Evolutionary conservation across 441 rosid genomes (phyloP).

Genomic region (Eutrema salsugineum): DNA sequence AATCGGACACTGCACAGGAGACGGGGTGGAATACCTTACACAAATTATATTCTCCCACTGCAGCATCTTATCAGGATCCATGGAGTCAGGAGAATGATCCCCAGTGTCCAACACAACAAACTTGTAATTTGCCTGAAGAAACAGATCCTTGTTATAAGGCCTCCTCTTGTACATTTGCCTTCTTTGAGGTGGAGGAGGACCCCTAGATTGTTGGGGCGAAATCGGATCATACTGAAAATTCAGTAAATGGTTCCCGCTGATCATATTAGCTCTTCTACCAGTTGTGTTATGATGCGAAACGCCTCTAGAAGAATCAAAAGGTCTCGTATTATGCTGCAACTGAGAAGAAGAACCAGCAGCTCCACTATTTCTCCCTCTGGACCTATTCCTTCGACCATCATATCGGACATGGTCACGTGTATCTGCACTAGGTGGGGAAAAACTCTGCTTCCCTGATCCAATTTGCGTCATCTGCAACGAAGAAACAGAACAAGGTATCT

Average conservation of each 20-base stretch:
- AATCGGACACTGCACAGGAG: slow-evolving; percentile 88
- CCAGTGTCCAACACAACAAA: slow-evolving; percentile 88
- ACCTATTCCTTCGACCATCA: slow-evolving; percentile 37
- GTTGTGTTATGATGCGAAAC: slow-evolving; percentile 40
- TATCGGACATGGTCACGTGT: slow-evolving; percentile 27
- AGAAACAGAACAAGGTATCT: neutral
- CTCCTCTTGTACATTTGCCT: slow-evolving; percentile 64
- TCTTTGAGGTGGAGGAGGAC: slow-evolving; percentile 74
- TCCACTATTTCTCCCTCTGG: slow-evolving; percentile 50
- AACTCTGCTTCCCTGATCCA: slow-evolving; percentile 37
- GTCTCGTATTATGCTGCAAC: slow-evolving; percentile 37
- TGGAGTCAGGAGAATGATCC: slow-evolving; percentile 53
- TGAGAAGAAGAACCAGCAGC: slow-evolving; percentile 35
- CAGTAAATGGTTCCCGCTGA: slow-evolving; percentile 82
- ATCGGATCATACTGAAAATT: slow-evolving; percentile 96
- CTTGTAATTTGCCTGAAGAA: slow-evolving; percentile 97
- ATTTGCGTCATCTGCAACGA: slow-evolving; percentile 51
- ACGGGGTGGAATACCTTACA: slow-evolving; percentile 76
- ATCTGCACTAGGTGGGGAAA: slow-evolving; percentile 34
- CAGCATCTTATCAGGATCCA: slow-evolving; percentile 94
- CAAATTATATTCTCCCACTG: slow-evolving; percentile 92
- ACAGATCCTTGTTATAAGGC: slow-evolving; percentile 90
- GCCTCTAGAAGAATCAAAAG: slow-evolving; percentile 39
- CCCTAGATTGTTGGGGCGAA: slow-evolving; percentile 50
- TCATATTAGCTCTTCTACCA: slow-evolving; percentile 73